Base-by-base conservation (phyloP, 2,329 filamentous ascomycete genomes). In the Hortaea sp. region DNA sequence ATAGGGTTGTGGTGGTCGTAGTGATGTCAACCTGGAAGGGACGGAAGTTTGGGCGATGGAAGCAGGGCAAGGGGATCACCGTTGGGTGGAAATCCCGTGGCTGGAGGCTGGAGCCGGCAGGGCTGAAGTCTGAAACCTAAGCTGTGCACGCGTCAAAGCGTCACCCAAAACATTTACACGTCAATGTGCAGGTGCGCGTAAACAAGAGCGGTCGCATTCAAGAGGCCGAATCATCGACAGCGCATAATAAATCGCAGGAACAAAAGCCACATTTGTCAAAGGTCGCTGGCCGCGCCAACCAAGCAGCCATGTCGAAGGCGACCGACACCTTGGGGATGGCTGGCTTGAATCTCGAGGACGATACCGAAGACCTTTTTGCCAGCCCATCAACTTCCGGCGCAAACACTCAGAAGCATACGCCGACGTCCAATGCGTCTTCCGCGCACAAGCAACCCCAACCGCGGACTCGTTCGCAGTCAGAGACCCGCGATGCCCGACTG, bases 401-500 rank as follows among this genome's bases (percentile, higher is more conserved):
- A 52, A 64, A 50, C 48, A 62, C 52, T 42, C 56, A 53, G 46
- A 57, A 48, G 53, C 57, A 57, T 37, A 57, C 57, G 11, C 54
- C 58, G 10, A 49, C 58, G 47, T 51, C 59, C 49, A 51, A 64
- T 46, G 41, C 46, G 13, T 52, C 57, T 9, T 52, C 53, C 50
- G 51, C 73, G 66, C 50, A 55, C 55, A 78, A 70, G 50, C 57
- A 58, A 47, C 64, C 44, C 59, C 63, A 52, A 49, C 55, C 35
- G 13, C 72, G 42, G 46, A 60, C 52, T 49, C 52, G 1, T 50
- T 53, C 45, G 46, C 52, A 50, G 48, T 55, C 43, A 28, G 79
- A 85, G 59, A 74, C 77, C 13, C 82, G 85, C 40, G 87, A 95
- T 51, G 79, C 79, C 2, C 77, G 79, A 10, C 71, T 98, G 56